A percentile compares a stretch with the other conserved stretches of the same genome.
phyloP scores from a whole-genome alignment of 768 basidiomycete genomes.

The Lactarius trivialis region DNA sequence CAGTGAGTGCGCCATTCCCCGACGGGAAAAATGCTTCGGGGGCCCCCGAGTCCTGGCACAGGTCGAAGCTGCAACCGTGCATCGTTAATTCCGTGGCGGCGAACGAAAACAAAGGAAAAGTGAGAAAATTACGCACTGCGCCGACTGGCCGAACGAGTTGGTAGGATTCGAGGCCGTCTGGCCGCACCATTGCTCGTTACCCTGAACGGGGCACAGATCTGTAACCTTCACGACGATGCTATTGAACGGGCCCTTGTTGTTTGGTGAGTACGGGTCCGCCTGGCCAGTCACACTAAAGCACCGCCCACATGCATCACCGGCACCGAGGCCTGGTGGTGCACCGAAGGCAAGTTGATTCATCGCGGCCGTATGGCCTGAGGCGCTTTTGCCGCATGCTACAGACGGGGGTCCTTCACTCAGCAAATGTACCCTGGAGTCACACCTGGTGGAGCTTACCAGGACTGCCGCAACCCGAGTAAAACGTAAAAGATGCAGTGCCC shows the following conservation, averaged over 20 bases:
- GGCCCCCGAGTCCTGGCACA: constrained; percentile 53
- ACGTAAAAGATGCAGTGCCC: constrained; percentile 49
- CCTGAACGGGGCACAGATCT: constrained; percentile 40
- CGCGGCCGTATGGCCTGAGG: constrained; percentile 48
- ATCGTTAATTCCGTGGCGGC: neutral
- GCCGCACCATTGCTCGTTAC: constrained; percentile 50
- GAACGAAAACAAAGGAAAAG: neutral
- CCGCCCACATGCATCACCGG: constrained; percentile 59
- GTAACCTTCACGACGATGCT: constrained; percentile 48
- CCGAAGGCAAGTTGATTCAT: constrained; percentile 54
- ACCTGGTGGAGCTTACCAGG: constrained; percentile 35
- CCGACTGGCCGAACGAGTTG: constrained; percentile 39
- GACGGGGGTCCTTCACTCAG: neutral
- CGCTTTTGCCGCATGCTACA: constrained; percentile 47
- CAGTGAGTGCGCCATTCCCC: constrained; percentile 47
- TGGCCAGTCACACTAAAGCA: constrained; percentile 54
- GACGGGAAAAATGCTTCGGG: constrained; percentile 48
- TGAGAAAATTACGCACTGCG: constrained; percentile 39
- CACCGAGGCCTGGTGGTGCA: constrained; percentile 40
- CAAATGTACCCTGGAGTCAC: neutral
- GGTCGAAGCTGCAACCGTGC: constrained; percentile 42
- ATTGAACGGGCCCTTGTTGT: constrained; percentile 46
- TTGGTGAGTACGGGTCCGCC: constrained; percentile 51
- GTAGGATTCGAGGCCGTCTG: constrained; percentile 38
- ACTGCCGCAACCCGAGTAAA: constrained; percentile 45